phyloP scores from a whole-genome alignment of 768 basidiomycete species.

The Zangia roseola region DNA sequence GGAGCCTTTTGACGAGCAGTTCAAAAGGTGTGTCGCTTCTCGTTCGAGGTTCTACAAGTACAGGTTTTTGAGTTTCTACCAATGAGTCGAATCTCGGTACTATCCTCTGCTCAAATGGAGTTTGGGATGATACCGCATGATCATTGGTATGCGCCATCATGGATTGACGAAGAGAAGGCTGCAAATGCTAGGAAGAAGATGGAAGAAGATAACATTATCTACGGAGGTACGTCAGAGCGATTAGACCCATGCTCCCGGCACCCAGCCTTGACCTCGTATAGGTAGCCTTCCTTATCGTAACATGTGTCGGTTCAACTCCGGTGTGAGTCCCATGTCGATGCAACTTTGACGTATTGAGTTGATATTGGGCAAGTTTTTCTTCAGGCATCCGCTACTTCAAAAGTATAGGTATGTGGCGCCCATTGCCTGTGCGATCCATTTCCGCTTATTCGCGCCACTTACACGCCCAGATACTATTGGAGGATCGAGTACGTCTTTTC shows the following conservation, averaged over 20 bases:
- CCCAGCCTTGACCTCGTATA: neutral
- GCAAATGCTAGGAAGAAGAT: conserved; percentile 50
- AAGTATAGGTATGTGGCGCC: conserved; percentile 27
- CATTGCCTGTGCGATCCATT: neutral
- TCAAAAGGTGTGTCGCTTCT: conserved; percentile 39
- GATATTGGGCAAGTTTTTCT: conserved; percentile 48
- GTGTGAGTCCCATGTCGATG: conserved; percentile 38
- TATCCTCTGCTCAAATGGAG: conserved; percentile 45
- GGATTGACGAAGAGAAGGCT: conserved; percentile 70
- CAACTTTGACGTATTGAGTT: neutral
- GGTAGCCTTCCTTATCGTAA: conserved; percentile 49
- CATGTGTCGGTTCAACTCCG: conserved; percentile 78
- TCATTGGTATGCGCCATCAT: conserved; percentile 69
- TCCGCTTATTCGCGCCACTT: neutral
- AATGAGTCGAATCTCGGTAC: conserved; percentile 31
- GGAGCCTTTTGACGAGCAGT: conserved; percentile 51
- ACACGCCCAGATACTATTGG: conserved; percentile 29
- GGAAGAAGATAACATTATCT: conserved; percentile 44
- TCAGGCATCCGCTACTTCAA: conserved; percentile 29
- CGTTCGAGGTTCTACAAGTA: neutral
- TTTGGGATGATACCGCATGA: conserved; percentile 60
- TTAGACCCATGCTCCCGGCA: neutral
- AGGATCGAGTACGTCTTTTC: conserved; percentile 25
- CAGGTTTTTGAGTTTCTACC: conserved; percentile 16
- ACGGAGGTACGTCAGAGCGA: conserved; percentile 40